Base-by-base conservation (phyloP, 2,329 filamentous ascomycete genomes). In the Paradendryphiella salina region DNA sequence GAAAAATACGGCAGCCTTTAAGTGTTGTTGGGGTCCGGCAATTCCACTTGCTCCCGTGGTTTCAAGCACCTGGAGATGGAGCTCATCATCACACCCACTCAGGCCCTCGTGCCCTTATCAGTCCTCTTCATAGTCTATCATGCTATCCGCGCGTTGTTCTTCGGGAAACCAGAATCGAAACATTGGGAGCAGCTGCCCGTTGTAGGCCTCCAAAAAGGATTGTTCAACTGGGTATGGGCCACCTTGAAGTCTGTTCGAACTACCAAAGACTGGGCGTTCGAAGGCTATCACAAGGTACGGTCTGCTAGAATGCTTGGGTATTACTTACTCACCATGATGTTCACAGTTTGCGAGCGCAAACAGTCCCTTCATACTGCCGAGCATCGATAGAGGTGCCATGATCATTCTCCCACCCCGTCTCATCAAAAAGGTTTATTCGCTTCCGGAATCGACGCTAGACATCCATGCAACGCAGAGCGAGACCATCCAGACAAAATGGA, bases 401-500 rank as follows among this genome's bases (percentile, higher is more conserved):
- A 44, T 59, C 11, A 49, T 59, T 18, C 40, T 59, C 4, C 56
- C 56, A 5, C 56, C 56, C 9, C 56, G 48, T n/a, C 33, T 53
- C 4, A 57, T 59, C 36, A 59, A 54, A 15, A 50, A 50, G 31
- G 50, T 54, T 7, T 59, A 59, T 33, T 49, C 41, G 17, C 53
- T 54, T 15, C 53, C 56, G 2, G 56, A 59, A 28, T 37, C 38
- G 1, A 46, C 40, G n/a, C 46, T 59, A 23, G 56, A 59, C 13
- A 52, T 54, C 6, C 56, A 59, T 33, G 43, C 44, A 6, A 59
- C 56, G 7, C 56, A 59, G 14, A 50, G 41, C 20, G 56, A 59
- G 34, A 54, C 49, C 7, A 59, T 59, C 28, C 56, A 59, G 28
- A 52, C 56, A n/a, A 59, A 48, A 47, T 59, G 50, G 49, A 59